Evolutionary conservation across 2,329 filamentous ascomycete genomes (phyloP), one percentile per base, ranked within the genome.

Genomic region (Diaporthe citriasiana): DNA sequence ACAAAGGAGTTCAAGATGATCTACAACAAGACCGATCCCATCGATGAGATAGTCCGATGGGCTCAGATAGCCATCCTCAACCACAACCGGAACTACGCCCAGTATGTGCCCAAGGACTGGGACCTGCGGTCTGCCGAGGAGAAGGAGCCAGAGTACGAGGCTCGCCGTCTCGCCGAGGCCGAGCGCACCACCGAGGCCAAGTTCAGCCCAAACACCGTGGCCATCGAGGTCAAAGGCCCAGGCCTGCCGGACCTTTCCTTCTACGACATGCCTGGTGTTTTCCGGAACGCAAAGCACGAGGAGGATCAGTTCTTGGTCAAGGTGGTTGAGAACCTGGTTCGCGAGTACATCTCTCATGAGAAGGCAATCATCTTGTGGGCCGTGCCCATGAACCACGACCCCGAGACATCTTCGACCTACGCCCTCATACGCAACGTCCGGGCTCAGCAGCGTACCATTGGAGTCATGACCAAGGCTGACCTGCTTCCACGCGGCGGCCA

Each of bases 401-500:
- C 94, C 0, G 92, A 94, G 1, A 95, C 92, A 19, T 96, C 93
- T 0, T 92, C 88, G 0, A 93, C 94, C 0, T 90, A 93, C 15
- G 87, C 88, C 0, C 86, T 94, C 3, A 90, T 95, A 77, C 83
- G 89, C 40, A 81, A 87, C 55, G 83, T 89, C 1, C 85, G 85
- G 1, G 93, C 92, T 0, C 85, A 88, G 2, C 76, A 85, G 4
- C 87, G 92, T 1, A 93, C 92, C 0, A 87, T 94, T 70, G 94
- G 94, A 0, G 93, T 97, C 0, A 87, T 98, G 22, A 98, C 95
- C 0, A 98, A 97, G 79, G 95, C 95, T 0, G 95, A 98, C 76
- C 88, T 93, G 0, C 83, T 95, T 0, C 88, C 90, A 0, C 80
- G 83, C 0, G 87, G 87, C 0, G 85, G 87, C 1, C 83, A 89